Evolutionary conservation across 148 eudicot genomes (phyloP).

Genomic region (Spergularia marina): DNA sequence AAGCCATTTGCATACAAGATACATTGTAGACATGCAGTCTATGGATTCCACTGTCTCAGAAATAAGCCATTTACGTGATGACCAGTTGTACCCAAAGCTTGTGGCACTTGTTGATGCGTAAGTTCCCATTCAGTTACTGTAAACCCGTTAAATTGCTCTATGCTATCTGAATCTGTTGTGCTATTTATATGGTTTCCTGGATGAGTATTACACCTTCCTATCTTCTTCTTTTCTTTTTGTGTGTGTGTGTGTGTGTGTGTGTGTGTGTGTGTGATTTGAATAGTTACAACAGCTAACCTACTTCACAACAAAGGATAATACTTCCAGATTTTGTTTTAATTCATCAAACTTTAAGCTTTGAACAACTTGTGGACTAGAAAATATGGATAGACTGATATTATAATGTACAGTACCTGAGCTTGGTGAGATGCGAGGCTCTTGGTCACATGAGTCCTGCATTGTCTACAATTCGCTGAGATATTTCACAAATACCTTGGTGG

Average conservation of each 20-base stretch:
- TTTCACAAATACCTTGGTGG: neutral
- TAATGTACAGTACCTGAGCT: neutral
- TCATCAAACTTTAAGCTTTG: neutral
- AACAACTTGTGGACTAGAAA: neutral
- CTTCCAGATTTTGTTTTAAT: neutral
- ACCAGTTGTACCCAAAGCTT: conserved; percentile 81
- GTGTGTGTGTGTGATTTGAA: neutral
- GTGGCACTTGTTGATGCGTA: conserved; percentile 85
- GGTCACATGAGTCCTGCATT: neutral
- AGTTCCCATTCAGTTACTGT: conserved; percentile 28
- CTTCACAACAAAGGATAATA: neutral
- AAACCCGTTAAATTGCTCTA: neutral
- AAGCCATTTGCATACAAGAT: conserved; percentile 93
- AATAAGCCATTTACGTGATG: conserved; percentile 84
- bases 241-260: no score
- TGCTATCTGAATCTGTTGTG: neutral
- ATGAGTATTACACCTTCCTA: neutral
- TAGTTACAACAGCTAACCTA: neutral
- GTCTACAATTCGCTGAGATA: neutral
- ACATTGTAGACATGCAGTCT: conserved; percentile 96
- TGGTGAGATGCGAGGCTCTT: neutral
- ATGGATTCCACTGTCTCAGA: conserved; percentile 96
- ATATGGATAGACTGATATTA: no score
- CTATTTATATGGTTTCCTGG: neutral
- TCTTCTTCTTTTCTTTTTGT: neutral